Evolutionary conservation across 2,329 filamentous ascomycete species (phyloP).

Genomic region (Calycina herbarum): DNA sequence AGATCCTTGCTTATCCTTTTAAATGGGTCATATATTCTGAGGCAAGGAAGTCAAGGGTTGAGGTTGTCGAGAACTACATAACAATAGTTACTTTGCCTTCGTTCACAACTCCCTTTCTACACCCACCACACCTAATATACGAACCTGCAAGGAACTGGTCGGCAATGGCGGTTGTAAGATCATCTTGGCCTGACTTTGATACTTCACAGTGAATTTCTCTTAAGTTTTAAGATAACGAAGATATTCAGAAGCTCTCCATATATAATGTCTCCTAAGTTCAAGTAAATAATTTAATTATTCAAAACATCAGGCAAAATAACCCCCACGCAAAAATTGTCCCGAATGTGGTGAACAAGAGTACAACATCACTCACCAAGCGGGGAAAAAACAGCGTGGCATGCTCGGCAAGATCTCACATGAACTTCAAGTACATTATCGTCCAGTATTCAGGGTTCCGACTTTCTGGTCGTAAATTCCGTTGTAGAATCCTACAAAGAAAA

Average conservation of each 20-base stretch:
- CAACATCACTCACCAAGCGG: neutral
- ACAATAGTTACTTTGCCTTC: neutral
- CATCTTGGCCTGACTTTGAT: no score
- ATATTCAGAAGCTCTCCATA: no score
- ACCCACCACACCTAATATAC: no score
- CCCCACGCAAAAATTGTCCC: neutral
- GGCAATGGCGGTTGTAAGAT: no score
- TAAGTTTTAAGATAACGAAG: no score
- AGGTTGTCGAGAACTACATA: neutral
- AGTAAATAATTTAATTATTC: no score
- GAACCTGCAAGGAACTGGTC: no score
- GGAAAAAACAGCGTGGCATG: neutral
- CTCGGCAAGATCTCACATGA: conserved; percentile 1
- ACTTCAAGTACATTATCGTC: neutral
- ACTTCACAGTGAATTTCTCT: no score
- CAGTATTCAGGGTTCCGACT: neutral
- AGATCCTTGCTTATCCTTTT: neutral
- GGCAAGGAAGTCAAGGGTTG: neutral
- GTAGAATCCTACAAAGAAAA: neutral
- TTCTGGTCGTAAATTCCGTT: neutral
- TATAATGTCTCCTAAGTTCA: no score
- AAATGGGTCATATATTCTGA: neutral
- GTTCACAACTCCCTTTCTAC: no score
- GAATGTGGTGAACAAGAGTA: neutral
- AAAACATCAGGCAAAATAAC: neutral